Evolutionary conservation across 2,329 filamentous ascomycete species (phyloP).

Genomic region (Cercospora beticola): DNA sequence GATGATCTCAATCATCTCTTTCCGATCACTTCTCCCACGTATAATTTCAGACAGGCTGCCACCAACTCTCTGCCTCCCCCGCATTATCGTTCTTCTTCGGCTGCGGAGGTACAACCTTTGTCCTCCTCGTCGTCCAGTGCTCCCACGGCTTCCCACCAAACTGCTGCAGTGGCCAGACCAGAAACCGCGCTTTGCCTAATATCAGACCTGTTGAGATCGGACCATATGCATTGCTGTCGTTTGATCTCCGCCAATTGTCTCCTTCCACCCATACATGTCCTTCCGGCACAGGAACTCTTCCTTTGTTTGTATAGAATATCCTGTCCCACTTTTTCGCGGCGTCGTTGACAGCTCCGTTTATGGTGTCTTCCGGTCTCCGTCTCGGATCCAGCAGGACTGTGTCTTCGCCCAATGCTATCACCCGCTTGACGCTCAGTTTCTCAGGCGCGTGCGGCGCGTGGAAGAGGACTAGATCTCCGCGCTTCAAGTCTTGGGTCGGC

Average conservation of each 20-base stretch:
- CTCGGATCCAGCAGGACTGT: slow-evolving; percentile 60
- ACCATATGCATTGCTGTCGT: slow-evolving; percentile 89
- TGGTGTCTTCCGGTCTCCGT: slow-evolving; percentile 36
- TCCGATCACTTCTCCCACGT: neutral
- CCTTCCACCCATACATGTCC: slow-evolving; percentile 96
- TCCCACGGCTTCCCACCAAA: slow-evolving; percentile 55
- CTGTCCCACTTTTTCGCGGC: slow-evolving; percentile 33
- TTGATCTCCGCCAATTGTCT: slow-evolving; percentile 69
- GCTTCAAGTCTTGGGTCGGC: slow-evolving; percentile 33
- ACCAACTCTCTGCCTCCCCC: slow-evolving; percentile 5
- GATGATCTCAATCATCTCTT: neutral
- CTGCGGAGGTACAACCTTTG: slow-evolving; percentile 41
- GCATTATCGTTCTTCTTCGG: slow-evolving; percentile 15
- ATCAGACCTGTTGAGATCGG: slow-evolving; percentile 67
- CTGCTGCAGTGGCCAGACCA: slow-evolving; percentile 67
- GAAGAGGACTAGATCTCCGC: slow-evolving; percentile 49
- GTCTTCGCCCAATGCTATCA: slow-evolving; percentile 80
- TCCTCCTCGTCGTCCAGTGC: slow-evolving; percentile 51
- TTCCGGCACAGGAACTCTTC: slow-evolving; percentile 64
- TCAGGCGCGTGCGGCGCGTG: slow-evolving; percentile 65
- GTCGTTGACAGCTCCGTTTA: slow-evolving; percentile 38
- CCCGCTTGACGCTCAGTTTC: slow-evolving; percentile 72
- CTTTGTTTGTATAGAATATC: slow-evolving; percentile 23
- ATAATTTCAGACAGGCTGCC: slow-evolving; percentile 15
- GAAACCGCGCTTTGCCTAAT: slow-evolving; percentile 69